Evolutionary conservation across 2,329 filamentous ascomycete species (phyloP).

Genomic region (Cordyceps fumosorosea): DNA sequence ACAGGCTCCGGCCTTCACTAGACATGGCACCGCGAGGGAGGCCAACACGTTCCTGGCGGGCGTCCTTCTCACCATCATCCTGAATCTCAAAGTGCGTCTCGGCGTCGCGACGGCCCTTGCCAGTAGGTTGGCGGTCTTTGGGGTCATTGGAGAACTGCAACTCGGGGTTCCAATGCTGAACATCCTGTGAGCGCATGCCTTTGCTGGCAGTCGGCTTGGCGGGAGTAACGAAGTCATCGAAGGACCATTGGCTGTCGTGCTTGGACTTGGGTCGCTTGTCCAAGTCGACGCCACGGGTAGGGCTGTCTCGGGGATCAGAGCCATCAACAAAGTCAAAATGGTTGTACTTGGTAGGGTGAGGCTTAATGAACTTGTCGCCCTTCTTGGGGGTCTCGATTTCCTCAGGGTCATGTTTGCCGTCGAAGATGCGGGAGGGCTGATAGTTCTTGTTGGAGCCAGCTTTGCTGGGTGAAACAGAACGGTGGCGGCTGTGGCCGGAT

Average conservation of each 20-base stretch:
- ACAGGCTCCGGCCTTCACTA: conserved; percentile 63
- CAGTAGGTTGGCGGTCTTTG: conserved; percentile 50
- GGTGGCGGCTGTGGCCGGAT: conserved; percentile 33
- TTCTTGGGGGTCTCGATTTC: conserved; percentile 37
- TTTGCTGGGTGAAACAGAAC: conserved; percentile 39
- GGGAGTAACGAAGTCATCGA: conserved; percentile 81
- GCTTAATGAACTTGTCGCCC: conserved; percentile 46
- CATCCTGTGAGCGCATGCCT: conserved; percentile 56
- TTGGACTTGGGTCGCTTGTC: conserved; percentile 48
- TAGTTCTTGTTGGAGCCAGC: conserved; percentile 54
- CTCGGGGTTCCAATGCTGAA: conserved; percentile 74
- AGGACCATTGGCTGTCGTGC: conserved; percentile 74
- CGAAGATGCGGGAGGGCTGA: conserved; percentile 57
- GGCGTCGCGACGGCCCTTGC: conserved; percentile 70
- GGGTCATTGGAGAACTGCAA: conserved; percentile 46
- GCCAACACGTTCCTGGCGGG: conserved; percentile 37
- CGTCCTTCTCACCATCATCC: conserved; percentile 61
- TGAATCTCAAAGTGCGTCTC: conserved; percentile 78
- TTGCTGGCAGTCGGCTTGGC: conserved; percentile 61
- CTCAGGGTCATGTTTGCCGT: conserved; percentile 41
- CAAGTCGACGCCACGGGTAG: conserved; percentile 33
- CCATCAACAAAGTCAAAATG: conserved; percentile 80
- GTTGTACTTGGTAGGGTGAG: conserved; percentile 71
- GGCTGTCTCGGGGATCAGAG: conserved; percentile 43
- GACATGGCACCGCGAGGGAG: conserved; percentile 49